phyloP scores from a whole-genome alignment of 2,329 filamentous ascomycete genomes.

The Botrytis deweyae region DNA sequence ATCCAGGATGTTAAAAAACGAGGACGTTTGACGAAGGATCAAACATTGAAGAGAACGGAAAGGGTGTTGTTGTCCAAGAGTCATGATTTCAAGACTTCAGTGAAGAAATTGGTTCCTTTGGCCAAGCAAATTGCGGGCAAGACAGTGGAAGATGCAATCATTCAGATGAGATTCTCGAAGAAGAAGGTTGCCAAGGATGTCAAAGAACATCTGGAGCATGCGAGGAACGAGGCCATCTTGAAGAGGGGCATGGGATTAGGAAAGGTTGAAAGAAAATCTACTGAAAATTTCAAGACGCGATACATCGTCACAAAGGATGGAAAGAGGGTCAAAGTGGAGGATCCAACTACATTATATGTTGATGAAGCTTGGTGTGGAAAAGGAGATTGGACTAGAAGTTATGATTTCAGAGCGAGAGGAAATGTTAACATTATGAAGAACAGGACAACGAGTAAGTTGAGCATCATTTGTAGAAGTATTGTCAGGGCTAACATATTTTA shows the following conservation, averaged over 20 bases:
- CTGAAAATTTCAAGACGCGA: constrained; percentile 43
- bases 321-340: constrained; percentile 65
- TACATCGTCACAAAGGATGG: constrained; percentile 75
- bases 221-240: constrained; percentile 77
- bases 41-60: constrained; percentile 66
- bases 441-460: constrained; percentile 70
- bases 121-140: constrained; percentile 90
- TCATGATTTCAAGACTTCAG: constrained; percentile 73
- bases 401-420: constrained; percentile 76
- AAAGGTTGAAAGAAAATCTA: constrained; percentile 27
- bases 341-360: constrained; percentile 83
- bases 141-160: constrained; percentile 87
- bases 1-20: constrained; percentile 70
- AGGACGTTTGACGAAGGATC: constrained; percentile 63
- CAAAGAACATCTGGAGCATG: constrained; percentile 73
- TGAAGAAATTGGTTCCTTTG: constrained; percentile 88
- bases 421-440: constrained; percentile 65
- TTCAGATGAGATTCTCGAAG: constrained; percentile 93
- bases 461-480: background rate
- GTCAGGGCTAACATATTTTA: constrained; percentile 40
- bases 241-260: constrained; percentile 80
- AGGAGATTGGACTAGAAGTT: constrained; percentile 52
- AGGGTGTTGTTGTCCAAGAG: constrained; percentile 59
- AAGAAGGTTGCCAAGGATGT: constrained; percentile 89
- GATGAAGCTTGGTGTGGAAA: constrained; percentile 91